Base-by-base conservation (phyloP, 306 rosid genomes). In the Coriaria nepalensis region DNA sequence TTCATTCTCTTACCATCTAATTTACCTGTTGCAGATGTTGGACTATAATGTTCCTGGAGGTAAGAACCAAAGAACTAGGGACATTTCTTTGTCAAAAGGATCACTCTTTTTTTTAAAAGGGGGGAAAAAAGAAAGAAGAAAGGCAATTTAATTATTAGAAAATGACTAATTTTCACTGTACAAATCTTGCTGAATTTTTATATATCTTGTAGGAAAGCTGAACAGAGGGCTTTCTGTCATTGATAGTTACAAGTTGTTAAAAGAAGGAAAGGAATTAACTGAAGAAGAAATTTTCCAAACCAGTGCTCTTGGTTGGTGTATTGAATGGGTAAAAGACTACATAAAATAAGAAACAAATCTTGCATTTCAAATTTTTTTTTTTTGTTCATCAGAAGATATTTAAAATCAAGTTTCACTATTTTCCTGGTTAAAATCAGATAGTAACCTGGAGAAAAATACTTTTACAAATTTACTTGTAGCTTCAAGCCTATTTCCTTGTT, bases 41-140 rank as follows among this genome's bases (percentile, higher is more conserved):
- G 96, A 81, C 74, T 86, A 86, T 83, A 86, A 81, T 77, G 96
- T 86, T 60, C 93, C 83, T 45, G 86, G 93, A 81, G 96, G 95
- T 81, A 60, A 47, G 78, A 47, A 46, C 56, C 57, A 6, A 46
- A 38, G 29, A 47, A 35, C 61, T 35, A 45, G 13, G 40, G 44
- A 60, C 11, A 10, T 52, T 57, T 60, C 60, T 33, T 54, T 35
- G 35, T 72, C 37, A 34, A 54, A 61, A 42, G 52, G 34, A 10
- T 47, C 29, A n/a, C n/a, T n/a, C 3, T 20, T 3, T 20, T 20
- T 20, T 20, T 9, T 13, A 15, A 13, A 11, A 33, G 45, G 10
- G 6, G 6, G 7, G 10, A 7, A 42, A 33, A 4, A 4, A 9
- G 10, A 5, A 39, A 10, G n/a, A 4, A 8, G 29, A 38, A 14